These are phyloP conservation scores for Geotrichum candidum DNA, from an alignment of 1,139 yeast genomes.

Conservation along the genomic window DNA sequence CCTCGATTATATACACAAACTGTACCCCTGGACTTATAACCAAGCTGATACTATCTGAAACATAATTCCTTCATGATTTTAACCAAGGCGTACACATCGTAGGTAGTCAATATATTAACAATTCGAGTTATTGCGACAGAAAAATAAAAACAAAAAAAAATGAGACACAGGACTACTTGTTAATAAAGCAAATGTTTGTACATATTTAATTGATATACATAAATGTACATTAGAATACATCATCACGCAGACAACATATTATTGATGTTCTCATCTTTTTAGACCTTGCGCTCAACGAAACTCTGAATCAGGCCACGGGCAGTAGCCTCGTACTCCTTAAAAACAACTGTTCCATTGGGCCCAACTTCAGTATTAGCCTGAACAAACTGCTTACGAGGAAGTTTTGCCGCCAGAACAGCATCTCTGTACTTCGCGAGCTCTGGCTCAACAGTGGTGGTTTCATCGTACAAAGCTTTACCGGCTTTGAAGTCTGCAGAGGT, in stretches of 20 bases:
- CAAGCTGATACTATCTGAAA: too few species aligned
- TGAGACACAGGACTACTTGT: too few species aligned
- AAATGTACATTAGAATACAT: too few species aligned
- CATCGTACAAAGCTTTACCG: constrained; percentile 58
- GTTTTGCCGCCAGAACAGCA: constrained; percentile 60
- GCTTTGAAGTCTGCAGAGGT: constrained; percentile 62
- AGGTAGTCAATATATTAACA: too few species aligned
- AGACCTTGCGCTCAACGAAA: constrained; percentile 57
- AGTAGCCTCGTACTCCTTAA: constrained; percentile 70
- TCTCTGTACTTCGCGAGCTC: constrained; percentile 63
- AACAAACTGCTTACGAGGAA: constrained; percentile 76
- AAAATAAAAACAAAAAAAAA: too few species aligned
- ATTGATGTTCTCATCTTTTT: constrained; percentile 8
- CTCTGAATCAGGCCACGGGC: constrained; percentile 73
- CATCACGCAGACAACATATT: neutral
- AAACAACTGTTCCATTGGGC: constrained; percentile 42
- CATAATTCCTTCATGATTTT: too few species aligned
- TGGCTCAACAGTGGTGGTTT: constrained; percentile 59
- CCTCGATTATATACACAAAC: too few species aligned
- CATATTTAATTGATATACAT: too few species aligned
- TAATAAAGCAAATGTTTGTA: too few species aligned
- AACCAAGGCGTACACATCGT: too few species aligned
- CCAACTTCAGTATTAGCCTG: constrained; percentile 63
- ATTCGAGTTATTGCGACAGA: too few species aligned
- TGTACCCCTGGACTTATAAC: too few species aligned